Base-by-base conservation (phyloP, 2,329 filamentous ascomycete genomes). In the Pseudogymnoascus sp. region DNA sequence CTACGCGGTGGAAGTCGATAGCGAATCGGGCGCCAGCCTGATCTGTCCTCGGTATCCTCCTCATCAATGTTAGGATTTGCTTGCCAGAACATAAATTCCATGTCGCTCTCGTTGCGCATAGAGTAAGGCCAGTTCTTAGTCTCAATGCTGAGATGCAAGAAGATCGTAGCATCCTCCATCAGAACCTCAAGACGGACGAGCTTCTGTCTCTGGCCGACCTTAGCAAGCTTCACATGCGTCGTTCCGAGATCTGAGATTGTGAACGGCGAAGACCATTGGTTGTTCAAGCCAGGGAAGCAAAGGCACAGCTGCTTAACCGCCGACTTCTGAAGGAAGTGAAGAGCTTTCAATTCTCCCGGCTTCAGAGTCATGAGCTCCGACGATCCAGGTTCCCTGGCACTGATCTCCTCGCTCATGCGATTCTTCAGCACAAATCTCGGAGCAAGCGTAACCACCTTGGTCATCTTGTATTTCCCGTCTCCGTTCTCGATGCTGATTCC, bases 61-160 rank as follows among this genome's bases (percentile, higher is more conserved):
- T 97, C 92, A 64, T 96, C 92, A 8, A 96, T 78, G 69, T 93
- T 96, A 4, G 94, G 94, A 70, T 97, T 89, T 16, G 91, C 90
- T 74, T 99, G 94, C 79, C 89, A 96, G 78, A 99, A 99, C 59
- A 93, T 88, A 74, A 97, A 97, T 72, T 97, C 94, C 23, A 89
- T 89, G 70, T 97, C 93, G 71, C 93, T 97, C 77, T 97, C 94
- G 72, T 99, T 99, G 67, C 94, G 89, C 87, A 99, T 97, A 0
- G 92, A 97, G 77, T 94, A 99, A 0, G 94, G 94, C 94, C 94
- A 99, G 72, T 96, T 91, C 74, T 94, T 95, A 5, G 85, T 92
- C 77, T 99, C 94, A 68, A 93, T 80, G 71, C 87, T 94, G 63
- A 99, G 82, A 70, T 96, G 91, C 35, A 97, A 75, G 80, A 97